Evolutionary conservation across 2,329 filamentous ascomycete species (phyloP), one percentile per base, ranked within the genome.

Genomic region (Colletotrichum spaethianum): DNA sequence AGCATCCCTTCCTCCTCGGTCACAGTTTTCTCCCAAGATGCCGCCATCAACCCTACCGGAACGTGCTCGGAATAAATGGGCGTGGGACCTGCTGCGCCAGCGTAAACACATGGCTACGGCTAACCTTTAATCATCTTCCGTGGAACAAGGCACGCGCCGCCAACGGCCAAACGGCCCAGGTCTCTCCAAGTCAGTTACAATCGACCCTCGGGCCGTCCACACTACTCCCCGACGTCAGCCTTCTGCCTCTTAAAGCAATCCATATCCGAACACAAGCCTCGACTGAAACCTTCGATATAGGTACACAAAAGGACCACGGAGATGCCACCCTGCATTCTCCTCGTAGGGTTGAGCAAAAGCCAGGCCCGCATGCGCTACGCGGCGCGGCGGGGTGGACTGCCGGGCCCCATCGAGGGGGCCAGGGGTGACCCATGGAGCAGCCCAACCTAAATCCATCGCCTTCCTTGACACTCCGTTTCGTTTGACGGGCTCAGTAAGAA

Each of bases 171-270:
- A 16, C 36, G 31, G 18, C 36, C 44, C 59, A 23, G 77, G 74
- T 52, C 70, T 78, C 7, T 76, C 74, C 73, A 80, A 2, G 76
- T 76, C 4, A 65, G n/a, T n/a, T 55, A 63, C 81, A 82, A 5
- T 76, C 74, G 4, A 78, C 77, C 3, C 74, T 75, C 42, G 0
- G 80, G 63, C 60, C 75, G 71, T 38, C 79, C 74, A 52, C 79
- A 82, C 61, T 76, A 76, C 23, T 56, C 31, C 33, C 26, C 33
- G n/a, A 7, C n/a, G 4, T 38, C 33, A 40, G 9, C 18, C 18
- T 18, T 33, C 23, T 14, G 55, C 4, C n/a, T 2, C 4, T 23
- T n/a, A 48, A 23, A 9, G 26, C 28, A 12, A 14, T 4, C 23
- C 28, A 11, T 11, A 20, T 20, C 28, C 2, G 16, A 33, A n/a